Percentiles rank a stretch among this genome's conserved stretches.
These are phyloP conservation scores for Globisporangium emineosum DNA, from an alignment of 352 stramenopile genomes.

Conservation along the genomic window DNA sequence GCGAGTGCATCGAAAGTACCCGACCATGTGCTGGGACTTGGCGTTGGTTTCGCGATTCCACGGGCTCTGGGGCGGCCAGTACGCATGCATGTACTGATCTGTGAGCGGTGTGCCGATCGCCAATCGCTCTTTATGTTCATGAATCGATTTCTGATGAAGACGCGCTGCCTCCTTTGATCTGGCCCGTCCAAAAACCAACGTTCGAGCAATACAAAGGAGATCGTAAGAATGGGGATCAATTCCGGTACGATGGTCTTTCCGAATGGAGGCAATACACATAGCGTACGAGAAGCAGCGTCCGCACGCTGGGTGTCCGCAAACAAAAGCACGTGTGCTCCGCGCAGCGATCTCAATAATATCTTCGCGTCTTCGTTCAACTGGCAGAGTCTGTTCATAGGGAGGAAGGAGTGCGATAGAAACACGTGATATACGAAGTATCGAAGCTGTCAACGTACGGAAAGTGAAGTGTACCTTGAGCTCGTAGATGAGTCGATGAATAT, in stretches of 20 bases:
- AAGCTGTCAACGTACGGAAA: background rate
- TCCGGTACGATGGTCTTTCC: background rate
- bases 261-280: background rate
- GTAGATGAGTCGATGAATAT: constrained; percentile 60
- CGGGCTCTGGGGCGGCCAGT: constrained; percentile 45
- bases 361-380: constrained; percentile 37
- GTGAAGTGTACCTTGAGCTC: constrained; percentile 42
- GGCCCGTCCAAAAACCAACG: too few species aligned
- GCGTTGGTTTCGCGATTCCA: constrained; percentile 38
- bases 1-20: constrained; percentile 42
- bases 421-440: background rate
- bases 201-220: background rate
- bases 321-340: constrained; percentile 38
- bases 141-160: constrained; percentile 39
- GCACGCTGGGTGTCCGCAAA: constrained; percentile 53
- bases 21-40: constrained; percentile 31
- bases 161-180: constrained; percentile 48
- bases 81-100: constrained; percentile 60
- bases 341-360: constrained; percentile 47
- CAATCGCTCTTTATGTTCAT: constrained; percentile 40
- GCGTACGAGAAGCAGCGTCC: constrained; percentile 59
- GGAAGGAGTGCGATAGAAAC: background rate
- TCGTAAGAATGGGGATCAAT: background rate
- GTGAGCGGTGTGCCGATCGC: constrained; percentile 32
- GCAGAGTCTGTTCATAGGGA: constrained; percentile 35